phyloP scores from a whole-genome alignment of 768 basidiomycete species.

The Thelephora aurantiotincta region DNA sequence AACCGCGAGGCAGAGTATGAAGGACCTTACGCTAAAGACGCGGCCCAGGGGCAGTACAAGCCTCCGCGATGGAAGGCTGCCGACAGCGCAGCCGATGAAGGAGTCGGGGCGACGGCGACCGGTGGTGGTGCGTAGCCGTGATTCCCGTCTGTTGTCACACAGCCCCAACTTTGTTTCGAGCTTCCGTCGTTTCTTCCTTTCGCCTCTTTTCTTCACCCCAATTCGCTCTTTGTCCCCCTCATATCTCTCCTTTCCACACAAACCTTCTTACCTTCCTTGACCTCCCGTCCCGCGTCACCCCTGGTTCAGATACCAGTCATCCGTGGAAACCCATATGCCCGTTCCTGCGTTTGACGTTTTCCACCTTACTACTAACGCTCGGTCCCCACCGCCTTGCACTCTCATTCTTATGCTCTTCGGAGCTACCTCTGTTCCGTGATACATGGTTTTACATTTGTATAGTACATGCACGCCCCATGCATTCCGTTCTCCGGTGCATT shows the following conservation, averaged over 20 bases:
- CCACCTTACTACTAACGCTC: conserved; percentile 6
- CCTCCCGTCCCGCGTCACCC: not conserved
- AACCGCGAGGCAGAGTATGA: conserved; percentile 17
- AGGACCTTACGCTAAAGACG: not conserved
- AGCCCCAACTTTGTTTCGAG: not conserved
- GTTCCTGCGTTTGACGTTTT: conserved; percentile 8
- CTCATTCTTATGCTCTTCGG: no score
- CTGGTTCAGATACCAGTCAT: conserved; percentile 2
- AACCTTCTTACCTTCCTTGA: not conserved
- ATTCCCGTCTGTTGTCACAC: not conserved
- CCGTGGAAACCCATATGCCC: not conserved
- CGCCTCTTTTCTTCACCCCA: not conserved
- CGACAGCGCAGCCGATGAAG: not conserved
- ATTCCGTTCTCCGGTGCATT: not conserved
- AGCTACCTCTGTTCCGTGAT: no score
- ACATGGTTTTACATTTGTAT: conserved; percentile 8
- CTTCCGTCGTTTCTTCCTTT: not conserved
- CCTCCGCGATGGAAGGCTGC: not conserved
- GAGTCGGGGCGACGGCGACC: no score
- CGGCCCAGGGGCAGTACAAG: not conserved
- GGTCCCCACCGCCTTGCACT: conserved; percentile 1
- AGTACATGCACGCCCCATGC: conserved; percentile 9
- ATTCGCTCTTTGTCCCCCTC: not conserved
- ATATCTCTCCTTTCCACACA: not conserved
- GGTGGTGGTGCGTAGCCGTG: no score